Percentiles rank a stretch among this genome's conserved stretches.
Conservation (phyloP, 176 grass and related monocot species). For the Carex scoparia region DNA sequence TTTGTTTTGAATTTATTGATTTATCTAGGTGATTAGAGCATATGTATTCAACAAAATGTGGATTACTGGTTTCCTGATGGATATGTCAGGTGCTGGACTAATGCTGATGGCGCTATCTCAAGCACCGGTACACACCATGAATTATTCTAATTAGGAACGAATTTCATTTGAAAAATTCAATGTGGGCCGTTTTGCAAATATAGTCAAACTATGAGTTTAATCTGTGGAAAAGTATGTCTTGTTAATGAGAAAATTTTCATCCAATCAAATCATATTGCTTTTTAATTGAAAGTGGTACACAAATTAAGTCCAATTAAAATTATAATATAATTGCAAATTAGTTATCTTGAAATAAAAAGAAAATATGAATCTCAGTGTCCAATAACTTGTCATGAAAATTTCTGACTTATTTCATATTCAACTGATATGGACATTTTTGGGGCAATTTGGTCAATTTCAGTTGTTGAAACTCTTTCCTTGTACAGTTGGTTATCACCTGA, state of each 20-base stretch:
- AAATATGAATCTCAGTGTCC: not conserved
- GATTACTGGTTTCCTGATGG: constrained; percentile 81
- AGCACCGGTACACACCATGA: constrained; percentile 45
- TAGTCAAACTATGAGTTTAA: not conserved
- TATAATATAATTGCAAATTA: not conserved
- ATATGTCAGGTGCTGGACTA: constrained; percentile 77
- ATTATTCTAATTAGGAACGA: not conserved
- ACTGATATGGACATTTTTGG: not conserved
- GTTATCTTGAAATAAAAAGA: not conserved
- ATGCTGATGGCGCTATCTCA: constrained; percentile 89
- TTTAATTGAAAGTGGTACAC: not conserved
- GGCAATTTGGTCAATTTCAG: not conserved
- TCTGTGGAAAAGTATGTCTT: not conserved
- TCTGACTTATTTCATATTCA: not conserved
- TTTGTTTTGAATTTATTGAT: not conserved
- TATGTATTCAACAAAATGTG: constrained; percentile 81
- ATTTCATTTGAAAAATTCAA: not conserved
- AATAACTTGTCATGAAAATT: not conserved
- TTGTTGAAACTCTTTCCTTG: not conserved
- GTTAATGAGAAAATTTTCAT: not conserved
- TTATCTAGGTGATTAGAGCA: constrained; percentile 65
- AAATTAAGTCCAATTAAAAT: not conserved
- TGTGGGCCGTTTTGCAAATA: not conserved
- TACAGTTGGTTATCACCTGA: not conserved
- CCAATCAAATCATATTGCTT: not conserved